Evolutionary conservation across 1,284 basidiomycete species (phyloP).

Genomic region (Cryptococcus sp.): DNA sequence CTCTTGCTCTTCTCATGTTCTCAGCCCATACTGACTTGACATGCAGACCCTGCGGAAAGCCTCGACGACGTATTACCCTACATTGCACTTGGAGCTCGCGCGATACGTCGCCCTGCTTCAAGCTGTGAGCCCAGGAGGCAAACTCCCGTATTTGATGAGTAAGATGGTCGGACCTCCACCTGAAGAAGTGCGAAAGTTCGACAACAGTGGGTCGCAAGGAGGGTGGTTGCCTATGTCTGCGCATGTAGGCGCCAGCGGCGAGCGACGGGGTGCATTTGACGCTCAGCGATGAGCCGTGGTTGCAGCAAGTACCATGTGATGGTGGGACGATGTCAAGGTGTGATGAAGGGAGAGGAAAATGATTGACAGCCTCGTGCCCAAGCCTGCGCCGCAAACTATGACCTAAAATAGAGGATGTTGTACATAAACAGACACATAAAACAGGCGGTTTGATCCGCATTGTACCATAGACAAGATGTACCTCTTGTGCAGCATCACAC

Average conservation of each 20-base stretch:
- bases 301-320: not conserved
- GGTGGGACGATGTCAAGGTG: too few species aligned
- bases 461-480: too few species aligned
- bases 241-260: not conserved
- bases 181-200: constrained; percentile 29
- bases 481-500: too few species aligned
- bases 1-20: not conserved
- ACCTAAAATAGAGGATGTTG: too few species aligned
- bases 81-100: constrained; percentile 84
- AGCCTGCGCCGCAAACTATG: too few species aligned
- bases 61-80: constrained; percentile 87
- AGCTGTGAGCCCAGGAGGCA: constrained; percentile 27
- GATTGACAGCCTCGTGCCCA: not conserved
- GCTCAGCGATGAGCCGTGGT: not conserved
- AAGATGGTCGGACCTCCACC: constrained; percentile 49
- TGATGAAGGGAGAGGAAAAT: not conserved
- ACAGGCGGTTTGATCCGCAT: too few species aligned
- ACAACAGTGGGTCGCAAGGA: not conserved
- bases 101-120: constrained; percentile 71
- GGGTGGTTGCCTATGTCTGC: constrained; percentile 16
- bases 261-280: not conserved
- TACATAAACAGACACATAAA: too few species aligned
- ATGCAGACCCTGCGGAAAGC: constrained; percentile 84
- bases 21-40: not conserved
- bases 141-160: constrained; percentile 47